A percentile compares a stretch with the other conserved stretches of the same genome.
Evolutionary conservation across 192 early-diverging fungal species (phyloP).

Genomic region (Globomyces pollinis-pini): DNA sequence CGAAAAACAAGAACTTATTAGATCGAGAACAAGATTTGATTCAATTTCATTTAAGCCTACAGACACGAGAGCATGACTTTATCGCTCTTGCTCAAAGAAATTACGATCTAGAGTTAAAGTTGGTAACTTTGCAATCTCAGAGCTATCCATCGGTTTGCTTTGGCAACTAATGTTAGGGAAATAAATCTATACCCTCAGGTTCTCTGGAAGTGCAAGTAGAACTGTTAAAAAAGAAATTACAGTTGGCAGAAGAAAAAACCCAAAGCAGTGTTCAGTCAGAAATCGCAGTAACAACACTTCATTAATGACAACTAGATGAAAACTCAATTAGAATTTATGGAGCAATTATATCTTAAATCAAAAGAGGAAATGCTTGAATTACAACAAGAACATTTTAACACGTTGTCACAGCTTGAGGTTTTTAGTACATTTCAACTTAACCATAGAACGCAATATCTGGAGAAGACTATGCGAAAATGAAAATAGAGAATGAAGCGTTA

Average conservation of each 20-base stretch:
- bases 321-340: constrained; percentile 17
- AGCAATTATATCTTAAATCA: constrained; percentile 32
- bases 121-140: no score
- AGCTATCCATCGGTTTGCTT: constrained; percentile 6
- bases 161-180: not conserved
- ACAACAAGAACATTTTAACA: constrained; percentile 23
- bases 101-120: no score
- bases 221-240: constrained; percentile 27
- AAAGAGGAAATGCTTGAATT: constrained; percentile 26
- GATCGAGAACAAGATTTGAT: constrained; percentile 29
- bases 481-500: constrained; percentile 13
- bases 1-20: constrained; percentile 29
- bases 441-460: constrained; percentile 19
- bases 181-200: constrained; percentile 1
- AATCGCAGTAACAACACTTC: constrained; percentile 10
- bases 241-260: constrained; percentile 34
- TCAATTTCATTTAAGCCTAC: no score
- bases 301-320: constrained; percentile 5
- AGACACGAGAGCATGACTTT: no score
- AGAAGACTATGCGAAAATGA: constrained; percentile 12
- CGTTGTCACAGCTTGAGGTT: constrained; percentile 24
- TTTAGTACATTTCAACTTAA: no score
- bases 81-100: no score
- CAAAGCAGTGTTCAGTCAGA: constrained; percentile 13
- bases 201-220: constrained; percentile 29